phyloP scores from a whole-genome alignment of 306 rosid genomes.

The Cicer pinnatifidum region DNA sequence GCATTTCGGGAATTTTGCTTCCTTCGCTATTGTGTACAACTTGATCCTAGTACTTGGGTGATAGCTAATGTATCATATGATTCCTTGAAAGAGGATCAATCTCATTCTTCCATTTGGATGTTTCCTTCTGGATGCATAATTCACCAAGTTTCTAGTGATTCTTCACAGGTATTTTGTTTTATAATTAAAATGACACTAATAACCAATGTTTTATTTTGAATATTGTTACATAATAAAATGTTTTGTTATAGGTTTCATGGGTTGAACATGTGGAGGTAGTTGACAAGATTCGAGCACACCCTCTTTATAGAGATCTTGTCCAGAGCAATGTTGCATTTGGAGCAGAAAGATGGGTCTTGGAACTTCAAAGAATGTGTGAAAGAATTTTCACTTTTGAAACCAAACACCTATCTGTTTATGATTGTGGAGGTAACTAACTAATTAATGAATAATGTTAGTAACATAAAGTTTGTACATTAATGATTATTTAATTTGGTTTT shows the following conservation, averaged over 20 bases:
- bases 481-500: too few species aligned
- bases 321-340: constrained; percentile 56
- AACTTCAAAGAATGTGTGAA: constrained; percentile 68
- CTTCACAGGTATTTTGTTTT: constrained; percentile 49
- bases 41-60: constrained; percentile 56
- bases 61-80: constrained; percentile 68
- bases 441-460: too few species aligned
- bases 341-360: constrained; percentile 73
- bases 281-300: constrained; percentile 51
- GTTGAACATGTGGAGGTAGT: constrained; percentile 80
- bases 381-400: constrained; percentile 40
- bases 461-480: too few species aligned
- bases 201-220: too few species aligned
- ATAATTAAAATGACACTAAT: too few species aligned
- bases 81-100: constrained; percentile 26
- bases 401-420: background rate
- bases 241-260: constrained; percentile 66
- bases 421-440: too few species aligned
- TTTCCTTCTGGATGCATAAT: constrained; percentile 81
- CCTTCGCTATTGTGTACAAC: constrained; percentile 64
- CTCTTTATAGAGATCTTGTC: constrained; percentile 57
- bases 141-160: constrained; percentile 51
- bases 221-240: background rate
- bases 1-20: constrained; percentile 58
- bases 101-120: constrained; percentile 51